phyloP scores from a whole-genome alignment of 2,329 filamentous ascomycete genomes.

The Aspergillus costaricaensis region DNA sequence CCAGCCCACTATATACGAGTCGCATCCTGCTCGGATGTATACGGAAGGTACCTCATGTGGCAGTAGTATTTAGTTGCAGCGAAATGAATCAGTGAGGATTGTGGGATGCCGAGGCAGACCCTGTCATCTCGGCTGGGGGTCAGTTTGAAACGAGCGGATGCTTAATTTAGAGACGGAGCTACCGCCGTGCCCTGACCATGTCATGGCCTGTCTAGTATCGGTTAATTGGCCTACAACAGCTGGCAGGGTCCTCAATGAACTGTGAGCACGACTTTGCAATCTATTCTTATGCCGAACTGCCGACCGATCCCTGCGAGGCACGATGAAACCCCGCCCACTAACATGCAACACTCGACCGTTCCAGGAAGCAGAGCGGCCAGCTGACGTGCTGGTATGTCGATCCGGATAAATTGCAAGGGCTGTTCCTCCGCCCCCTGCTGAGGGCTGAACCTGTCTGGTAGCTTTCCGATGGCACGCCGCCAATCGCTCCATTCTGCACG shows the following conservation, averaged over 20 bases:
- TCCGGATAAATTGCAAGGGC: neutral
- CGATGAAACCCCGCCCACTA: neutral
- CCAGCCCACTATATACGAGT: neutral
- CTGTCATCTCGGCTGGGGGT: neutral
- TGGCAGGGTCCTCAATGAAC: neutral
- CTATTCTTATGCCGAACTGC: neutral
- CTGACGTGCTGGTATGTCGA: neutral
- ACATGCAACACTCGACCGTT: neutral
- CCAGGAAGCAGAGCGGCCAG: neutral
- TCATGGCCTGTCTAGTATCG: neutral
- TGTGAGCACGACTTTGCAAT: neutral
- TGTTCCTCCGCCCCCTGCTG: neutral
- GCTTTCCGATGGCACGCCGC: neutral
- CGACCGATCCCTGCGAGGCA: neutral
- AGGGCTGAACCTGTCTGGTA: neutral
- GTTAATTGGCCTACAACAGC: neutral
- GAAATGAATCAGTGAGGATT: neutral
- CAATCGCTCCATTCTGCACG: neutral
- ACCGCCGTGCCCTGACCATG: neutral
- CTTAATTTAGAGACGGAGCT: neutral
- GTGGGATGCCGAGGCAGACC: neutral
- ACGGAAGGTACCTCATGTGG: neutral
- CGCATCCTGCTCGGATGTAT: neutral
- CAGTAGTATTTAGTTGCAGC: neutral
- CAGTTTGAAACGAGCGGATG: neutral